These are phyloP conservation scores for Zangia roseola DNA, from an alignment of 768 basidiomycete species.

Conservation along the genomic window DNA sequence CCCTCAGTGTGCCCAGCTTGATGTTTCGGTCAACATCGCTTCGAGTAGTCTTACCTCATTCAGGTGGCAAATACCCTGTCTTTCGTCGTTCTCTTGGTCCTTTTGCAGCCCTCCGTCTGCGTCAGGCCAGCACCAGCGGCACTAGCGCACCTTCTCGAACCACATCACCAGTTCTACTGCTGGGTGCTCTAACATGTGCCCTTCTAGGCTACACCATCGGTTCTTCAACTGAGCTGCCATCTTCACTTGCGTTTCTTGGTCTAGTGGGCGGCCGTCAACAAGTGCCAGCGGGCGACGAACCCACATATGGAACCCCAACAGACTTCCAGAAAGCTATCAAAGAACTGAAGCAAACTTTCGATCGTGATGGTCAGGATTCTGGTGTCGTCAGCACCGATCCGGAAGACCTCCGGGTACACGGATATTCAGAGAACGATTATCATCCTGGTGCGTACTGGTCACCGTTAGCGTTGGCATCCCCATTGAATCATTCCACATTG, in stretches of 20 bases:
- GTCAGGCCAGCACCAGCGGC: conserved; percentile 10
- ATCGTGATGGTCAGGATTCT: not conserved
- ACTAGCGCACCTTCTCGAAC: not conserved
- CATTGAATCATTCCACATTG: not conserved
- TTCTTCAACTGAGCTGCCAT: conserved; percentile 3
- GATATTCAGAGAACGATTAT: conserved; percentile 52
- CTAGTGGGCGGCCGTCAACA: not conserved
- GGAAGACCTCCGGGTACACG: conserved; percentile 52
- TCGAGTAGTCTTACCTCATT: conserved; percentile 1
- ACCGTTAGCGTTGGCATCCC: not conserved
- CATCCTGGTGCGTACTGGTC: conserved; percentile 42
- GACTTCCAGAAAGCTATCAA: conserved; percentile 55
- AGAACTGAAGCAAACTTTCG: conserved; percentile 45
- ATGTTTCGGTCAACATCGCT: conserved; percentile 15
- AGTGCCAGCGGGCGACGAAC: conserved; percentile 12
- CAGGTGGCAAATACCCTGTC: not conserved
- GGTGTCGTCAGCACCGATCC: conserved; percentile 47
- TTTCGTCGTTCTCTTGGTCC: not conserved
- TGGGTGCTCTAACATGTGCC: conserved; percentile 19
- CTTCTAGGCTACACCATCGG: conserved; percentile 25
- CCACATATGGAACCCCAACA: conserved; percentile 47
- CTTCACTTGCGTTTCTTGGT: conserved; percentile 6
- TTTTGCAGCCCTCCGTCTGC: not conserved
- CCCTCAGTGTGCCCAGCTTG: not conserved
- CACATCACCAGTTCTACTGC: conserved; percentile 7